Base-by-base conservation (phyloP, 192 early-diverging fungal species). In the Borealophlyctis nickersoniae region DNA sequence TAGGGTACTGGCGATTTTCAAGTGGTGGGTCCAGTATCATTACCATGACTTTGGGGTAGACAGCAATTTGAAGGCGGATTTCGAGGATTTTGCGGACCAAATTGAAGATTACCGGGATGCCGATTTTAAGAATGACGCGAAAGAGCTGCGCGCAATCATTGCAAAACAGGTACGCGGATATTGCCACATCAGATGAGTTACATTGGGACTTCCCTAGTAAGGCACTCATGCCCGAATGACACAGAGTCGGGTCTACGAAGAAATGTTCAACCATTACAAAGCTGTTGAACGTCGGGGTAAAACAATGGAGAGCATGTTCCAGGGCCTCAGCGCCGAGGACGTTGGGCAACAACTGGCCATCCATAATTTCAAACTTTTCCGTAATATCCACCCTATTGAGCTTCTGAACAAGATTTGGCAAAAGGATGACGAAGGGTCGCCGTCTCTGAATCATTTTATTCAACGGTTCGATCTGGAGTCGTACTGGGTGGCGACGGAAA, bases 321-420 rank as follows among this genome's bases (percentile, higher is more conserved):
- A 58, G 2, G 76, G 80, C 27, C 65, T 81, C 26, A 45, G 60
- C 28, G 74, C 73, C 24, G 76, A 78, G 36, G 71, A 78, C 2
- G 34, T 86, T 19, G 67, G 64, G 23, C 72, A 79, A 45, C 78
- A 84, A 57, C 68, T 86, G n/a, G 81, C 81, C 62, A 57, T 86
- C 3, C 73, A 82, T 68, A 69, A 86, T 62, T 78, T 68, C 53
- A 73, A 78, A 29, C 60, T 86, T 19, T 86, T 86, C 61, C 58
- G 66, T 58, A 79, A 77, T 59, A 85, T 86, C 56, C 82, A 86
- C 57, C 80, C 82, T 11, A 86, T 83, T 36, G 84, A 86, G 65
- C 78, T 81, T 54, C 63, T 86, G 56, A 80, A 83, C 53, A 65
- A 78, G 66, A 86, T 86, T 16, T 86, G 82, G 82, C 71, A 73